Base-by-base conservation (phyloP, 495 filamentous ascomycete genomes). In the Talaromyces ruber region DNA sequence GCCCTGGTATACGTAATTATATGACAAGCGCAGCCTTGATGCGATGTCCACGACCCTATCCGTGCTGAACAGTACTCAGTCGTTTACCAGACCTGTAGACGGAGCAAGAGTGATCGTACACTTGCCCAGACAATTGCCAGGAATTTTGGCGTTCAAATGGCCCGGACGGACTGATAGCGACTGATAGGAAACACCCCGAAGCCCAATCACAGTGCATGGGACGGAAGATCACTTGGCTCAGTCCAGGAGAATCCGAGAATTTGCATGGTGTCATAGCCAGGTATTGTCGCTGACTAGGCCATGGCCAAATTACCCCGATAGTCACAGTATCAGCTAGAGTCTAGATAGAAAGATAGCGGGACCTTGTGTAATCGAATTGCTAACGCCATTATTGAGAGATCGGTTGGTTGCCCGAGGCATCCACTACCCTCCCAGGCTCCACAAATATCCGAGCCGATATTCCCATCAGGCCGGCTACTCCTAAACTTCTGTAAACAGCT, bases 381-480 rank as follows among this genome's bases (percentile, higher is more conserved):
- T 54, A 54, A 54, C 22, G 12, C 51, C 34, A 16, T 39, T 39
- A 37, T 14, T 21, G 47, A 21, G 5, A 51, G 22, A 24, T 16
- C 51, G 22, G 51, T 26, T 28, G 12, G 51, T 54, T 25, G 51
- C 51, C 51, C 26, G 51, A 54, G 51, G 51, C 51, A 54, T 54
- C 22, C 51, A 54, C 22, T 26, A 21, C 24, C 47, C 43, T 47
- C 18, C n/a, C 43, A 18, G 43, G 43, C n/a, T 47, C 51, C 51
- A 54, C 51, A 54, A 54, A 54, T 54, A 54, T 54, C 51, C 51
- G 51, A 47, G 43, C 43, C 43, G 43, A 18, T 47, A n/a, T n/a
- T 47, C 21, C 43, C 43, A 3, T 47, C 18, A 47, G 6, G 3
- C 43, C 43, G 43, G 43, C 16, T 21, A 47, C 43, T 21, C 43